Conservation (phyloP, 2,329 filamentous ascomycete genomes). For the Thelonectria olida region DNA sequence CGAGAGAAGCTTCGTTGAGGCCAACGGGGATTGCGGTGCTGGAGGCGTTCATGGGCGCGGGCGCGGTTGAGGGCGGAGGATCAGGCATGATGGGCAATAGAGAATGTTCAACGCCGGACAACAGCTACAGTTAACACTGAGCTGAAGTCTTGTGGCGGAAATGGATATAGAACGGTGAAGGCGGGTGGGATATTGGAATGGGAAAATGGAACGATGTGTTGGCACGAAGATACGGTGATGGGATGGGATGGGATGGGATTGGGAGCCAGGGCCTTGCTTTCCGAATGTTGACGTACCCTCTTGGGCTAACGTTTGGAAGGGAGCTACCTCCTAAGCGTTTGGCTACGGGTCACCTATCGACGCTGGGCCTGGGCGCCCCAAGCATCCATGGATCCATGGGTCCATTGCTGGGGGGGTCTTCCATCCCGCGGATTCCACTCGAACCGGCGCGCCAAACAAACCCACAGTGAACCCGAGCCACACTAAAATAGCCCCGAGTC, state of each 20-base stretch:
- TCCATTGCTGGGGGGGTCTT: no score
- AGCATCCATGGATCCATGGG: no score
- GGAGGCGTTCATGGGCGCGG: slow-evolving; percentile 28
- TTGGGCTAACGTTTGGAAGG: no score
- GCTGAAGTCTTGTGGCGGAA: slow-evolving; percentile 36
- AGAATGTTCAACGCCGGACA: slow-evolving; percentile 28
- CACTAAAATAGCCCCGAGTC: no score
- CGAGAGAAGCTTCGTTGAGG: slow-evolving; percentile 93
- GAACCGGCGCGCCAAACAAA: background rate
- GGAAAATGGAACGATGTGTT: slow-evolving; percentile 35
- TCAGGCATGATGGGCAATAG: slow-evolving; percentile 31
- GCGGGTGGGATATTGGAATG: slow-evolving; percentile 7
- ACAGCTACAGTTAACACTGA: slow-evolving; percentile 40
- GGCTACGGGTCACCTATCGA: no score
- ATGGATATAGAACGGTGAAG: slow-evolving; percentile 28
- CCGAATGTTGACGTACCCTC: slow-evolving; percentile 25
- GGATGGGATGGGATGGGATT: no score
- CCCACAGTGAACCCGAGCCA: slow-evolving; percentile 15
- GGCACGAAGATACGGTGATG: slow-evolving; percentile 27
- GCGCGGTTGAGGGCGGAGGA: slow-evolving; percentile 31
- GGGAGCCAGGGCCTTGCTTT: slow-evolving; percentile 25
- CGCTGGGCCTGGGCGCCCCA: no score
- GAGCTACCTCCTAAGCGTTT: background rate
- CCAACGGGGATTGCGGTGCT: slow-evolving; percentile 71
- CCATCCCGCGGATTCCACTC: slow-evolving; percentile 8